Evolutionary conservation across 805 yeast genomes (phyloP), one percentile per base, ranked within the genome.

Genomic region (Candida ipomoeae): DNA sequence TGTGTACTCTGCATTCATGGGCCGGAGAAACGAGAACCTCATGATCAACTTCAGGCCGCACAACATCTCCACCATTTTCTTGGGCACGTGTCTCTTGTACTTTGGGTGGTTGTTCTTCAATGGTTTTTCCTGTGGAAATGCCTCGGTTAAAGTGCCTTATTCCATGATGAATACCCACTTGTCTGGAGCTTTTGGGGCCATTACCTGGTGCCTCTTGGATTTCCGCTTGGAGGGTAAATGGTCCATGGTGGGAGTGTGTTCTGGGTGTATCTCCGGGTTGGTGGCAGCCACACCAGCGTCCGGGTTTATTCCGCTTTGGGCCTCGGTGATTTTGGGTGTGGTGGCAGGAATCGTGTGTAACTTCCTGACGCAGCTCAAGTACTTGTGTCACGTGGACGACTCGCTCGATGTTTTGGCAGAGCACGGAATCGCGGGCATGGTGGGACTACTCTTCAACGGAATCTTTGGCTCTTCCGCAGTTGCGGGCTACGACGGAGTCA

Each of bases 281-380:
- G 98, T 92, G 11, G 97, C 97, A 2, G 97, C 97, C 2, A 92
- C 99, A 0, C 98, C 99, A 15, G 81, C 95, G 20, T 85, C 96
- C 6, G 99, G 98, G 23, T 77, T 83, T 62, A 88, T 94, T 53
- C 91, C 98, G 0, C 71, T 89, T 48, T 94, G 96, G 86, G 97
- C 91, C 2, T 87, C 96, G 2, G 85, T 90, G 5, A 74, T 90
- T 17, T 80, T 90, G 54, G 98, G 98, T 3, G 74, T 89, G 35
- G 79, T 81, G 2, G 75, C 97, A 0, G 96, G 96, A 37, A 68
- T 85, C 10, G 81, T 85, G 34, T 94, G 98, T 80, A 92, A 92
- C 74, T 87, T 87, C 62, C 75, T 96, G 50, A 92, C 97, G 43
- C 87, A 89, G 62, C 71, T 92, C 66, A 92, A 92, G 70, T 88